These are phyloP conservation scores for Nicotiana obtusifolia DNA, from an alignment of 257 asterid species.

Conservation along the genomic window DNA sequence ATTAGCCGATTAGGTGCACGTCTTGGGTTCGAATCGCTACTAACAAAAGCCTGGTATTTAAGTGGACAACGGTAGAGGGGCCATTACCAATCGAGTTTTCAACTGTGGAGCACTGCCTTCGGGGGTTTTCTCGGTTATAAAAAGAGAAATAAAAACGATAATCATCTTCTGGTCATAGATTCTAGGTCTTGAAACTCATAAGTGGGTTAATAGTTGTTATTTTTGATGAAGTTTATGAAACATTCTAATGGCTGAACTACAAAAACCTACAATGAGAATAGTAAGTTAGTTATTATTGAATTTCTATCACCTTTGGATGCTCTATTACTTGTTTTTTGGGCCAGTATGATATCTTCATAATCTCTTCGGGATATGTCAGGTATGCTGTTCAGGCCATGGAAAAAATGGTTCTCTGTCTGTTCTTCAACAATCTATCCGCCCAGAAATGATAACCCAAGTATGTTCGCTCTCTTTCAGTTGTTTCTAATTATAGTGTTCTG, in stretches of 20 bases:
- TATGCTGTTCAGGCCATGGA: slow-evolving; percentile 99
- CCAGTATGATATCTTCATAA: not conserved
- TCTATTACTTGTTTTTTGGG: not conserved
- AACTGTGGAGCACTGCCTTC: not conserved
- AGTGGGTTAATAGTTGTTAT: not conserved
- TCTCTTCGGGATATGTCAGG: slow-evolving; percentile 49
- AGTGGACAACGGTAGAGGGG: not conserved
- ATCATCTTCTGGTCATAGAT: not conserved
- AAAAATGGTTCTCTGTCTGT: slow-evolving; percentile 90
- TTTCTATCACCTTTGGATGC: not conserved
- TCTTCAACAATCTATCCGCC: slow-evolving; percentile 92
- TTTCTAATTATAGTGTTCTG: not conserved
- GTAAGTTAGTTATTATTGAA: not conserved
- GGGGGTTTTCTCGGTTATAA: not conserved
- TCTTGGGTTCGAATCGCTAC: not conserved
- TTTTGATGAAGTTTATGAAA: not conserved
- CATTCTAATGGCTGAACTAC: not conserved
- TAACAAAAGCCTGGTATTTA: not conserved
- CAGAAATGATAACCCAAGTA: slow-evolving; percentile 91
- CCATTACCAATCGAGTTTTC: not conserved
- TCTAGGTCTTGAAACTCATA: not conserved
- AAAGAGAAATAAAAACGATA: not conserved
- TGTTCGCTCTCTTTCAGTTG: slow-evolving; percentile 22
- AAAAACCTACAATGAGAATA: not conserved
- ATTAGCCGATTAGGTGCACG: not conserved